These are phyloP conservation scores for Pseudonectria buxi DNA, from an alignment of 2,329 filamentous ascomycete species.

Conservation along the genomic window DNA sequence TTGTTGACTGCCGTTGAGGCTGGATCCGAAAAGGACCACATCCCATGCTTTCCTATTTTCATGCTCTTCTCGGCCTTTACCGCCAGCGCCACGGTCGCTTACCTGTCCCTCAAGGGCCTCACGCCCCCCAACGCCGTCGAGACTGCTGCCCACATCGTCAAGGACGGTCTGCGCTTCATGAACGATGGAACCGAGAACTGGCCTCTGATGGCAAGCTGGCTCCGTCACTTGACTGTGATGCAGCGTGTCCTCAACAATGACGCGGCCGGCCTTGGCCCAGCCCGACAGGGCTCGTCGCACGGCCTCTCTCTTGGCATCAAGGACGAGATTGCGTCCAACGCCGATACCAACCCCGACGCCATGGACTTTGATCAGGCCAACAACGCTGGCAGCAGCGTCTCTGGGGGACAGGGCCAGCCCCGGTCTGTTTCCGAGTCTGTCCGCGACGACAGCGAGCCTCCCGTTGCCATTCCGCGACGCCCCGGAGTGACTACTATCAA, in stretches of 20 bases:
- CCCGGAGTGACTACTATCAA: constrained; percentile 54
- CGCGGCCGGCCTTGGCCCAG: constrained; percentile 29
- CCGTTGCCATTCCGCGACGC: constrained; percentile 40
- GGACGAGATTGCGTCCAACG: constrained; percentile 49
- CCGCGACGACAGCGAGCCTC: constrained; percentile 48
- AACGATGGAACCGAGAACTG: constrained; percentile 52
- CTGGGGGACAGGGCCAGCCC: constrained; percentile 25
- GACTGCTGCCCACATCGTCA: constrained; percentile 50
- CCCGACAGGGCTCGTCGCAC: constrained; percentile 30
- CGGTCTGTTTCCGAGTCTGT: constrained; percentile 34
- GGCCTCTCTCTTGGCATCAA: constrained; percentile 33
- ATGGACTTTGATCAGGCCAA: constrained; percentile 51
- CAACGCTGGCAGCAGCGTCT: constrained; percentile 11
- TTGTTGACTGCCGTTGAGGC: constrained; percentile 49
- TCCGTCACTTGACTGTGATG: constrained; percentile 55
- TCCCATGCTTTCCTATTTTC: constrained; percentile 56
- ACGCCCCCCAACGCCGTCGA: constrained; percentile 50
- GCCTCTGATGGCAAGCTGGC: constrained; percentile 54
- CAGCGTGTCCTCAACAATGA: constrained; percentile 52
- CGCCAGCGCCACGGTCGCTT: constrained; percentile 53
- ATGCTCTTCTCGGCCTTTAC: constrained; percentile 59
- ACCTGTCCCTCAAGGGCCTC: constrained; percentile 55
- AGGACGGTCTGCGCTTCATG: constrained; percentile 53
- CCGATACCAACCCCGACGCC: constrained; percentile 47
- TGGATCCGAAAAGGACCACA: constrained; percentile 50